Evolutionary conservation across 2,329 filamentous ascomycete genomes (phyloP), one percentile per base, ranked within the genome.

Genomic region (Endoconidiophora polonica): DNA sequence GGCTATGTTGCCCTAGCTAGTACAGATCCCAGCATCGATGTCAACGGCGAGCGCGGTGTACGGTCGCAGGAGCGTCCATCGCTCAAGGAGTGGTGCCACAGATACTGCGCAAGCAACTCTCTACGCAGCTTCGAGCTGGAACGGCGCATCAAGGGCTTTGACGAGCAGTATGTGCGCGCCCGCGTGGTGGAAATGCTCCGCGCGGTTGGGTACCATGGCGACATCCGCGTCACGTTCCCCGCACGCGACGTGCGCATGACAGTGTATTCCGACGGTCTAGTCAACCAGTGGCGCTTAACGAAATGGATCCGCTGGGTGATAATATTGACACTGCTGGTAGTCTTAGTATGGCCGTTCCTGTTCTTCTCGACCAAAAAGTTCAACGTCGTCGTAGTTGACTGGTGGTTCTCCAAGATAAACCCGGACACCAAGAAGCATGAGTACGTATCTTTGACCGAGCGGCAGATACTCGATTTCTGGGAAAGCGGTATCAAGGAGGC

Each of bases 341-440:
- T 87, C 51, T 68, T 87, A 56, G 67, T 74, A 2, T 87, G 83
- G 83, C 83, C 83, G 0, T 72, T 74, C 51, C 68, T 87, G 10
- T 79, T 76, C 63, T 71, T 85, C 59, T 64, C 72, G 16, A 87
- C 83, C 1, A 77, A 74, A 59, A 69, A 74, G 45, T 87, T 79
- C 65, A 72, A 80, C 55, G 77, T 83, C 2, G 71, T 76, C 2
- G 66, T 68, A 20, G 71, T 73, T 0, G 68, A 79, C 33, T 87
- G 80, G 79, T 62, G 66, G 1, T 79, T 72, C 56, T 74, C 71
- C 2, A 57, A 60, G 3, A 54, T 58, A 7, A 59, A 60, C 24
- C 55, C 53, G 2, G 49, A 61, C 23, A 48, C 50, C 5, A 68
- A 64, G 24, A 48, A 58, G 2, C 71, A 65, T 55, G 60, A 63